A percentile compares a stretch with the other conserved stretches of the same genome.
These are phyloP conservation scores for Fusarium lyarnte DNA, from an alignment of 2,329 filamentous ascomycete genomes.

Conservation along the genomic window DNA sequence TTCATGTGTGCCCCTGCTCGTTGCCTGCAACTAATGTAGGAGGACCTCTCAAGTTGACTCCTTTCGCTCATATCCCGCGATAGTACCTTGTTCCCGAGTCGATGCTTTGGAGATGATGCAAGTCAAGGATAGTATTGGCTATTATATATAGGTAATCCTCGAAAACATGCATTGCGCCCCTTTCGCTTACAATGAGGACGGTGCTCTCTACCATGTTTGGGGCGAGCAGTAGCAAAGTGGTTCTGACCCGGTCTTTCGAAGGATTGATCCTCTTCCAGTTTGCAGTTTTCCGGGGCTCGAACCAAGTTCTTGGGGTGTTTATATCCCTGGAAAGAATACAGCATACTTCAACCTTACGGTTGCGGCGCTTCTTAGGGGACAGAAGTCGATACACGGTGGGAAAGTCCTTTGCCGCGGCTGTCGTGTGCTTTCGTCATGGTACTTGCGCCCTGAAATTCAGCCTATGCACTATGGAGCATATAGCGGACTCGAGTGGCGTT, in stretches of 20 bases:
- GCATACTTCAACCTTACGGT: not conserved
- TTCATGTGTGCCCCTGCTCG: not conserved
- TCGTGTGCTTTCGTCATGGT: not conserved
- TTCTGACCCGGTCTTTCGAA: no score
- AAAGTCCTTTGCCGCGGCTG: not conserved
- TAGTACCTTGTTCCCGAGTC: fast-evolving
- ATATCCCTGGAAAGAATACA: not conserved
- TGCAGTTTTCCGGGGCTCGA: no score
- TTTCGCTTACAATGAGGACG: no score
- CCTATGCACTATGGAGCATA: no score
- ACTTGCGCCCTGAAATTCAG: no score
- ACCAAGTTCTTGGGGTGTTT: not conserved
- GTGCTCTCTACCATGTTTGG: no score
- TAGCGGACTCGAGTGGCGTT: no score
- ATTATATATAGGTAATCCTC: no score
- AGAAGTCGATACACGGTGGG: not conserved
- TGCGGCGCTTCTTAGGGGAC: not conserved
- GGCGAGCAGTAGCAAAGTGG: no score
- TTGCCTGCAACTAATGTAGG: not conserved
- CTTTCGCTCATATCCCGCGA: not conserved
- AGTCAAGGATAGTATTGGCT: no score
- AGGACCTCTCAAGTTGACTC: not conserved
- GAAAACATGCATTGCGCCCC: no score
- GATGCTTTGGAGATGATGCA: not conserved
- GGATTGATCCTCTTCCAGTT: no score